These are phyloP conservation scores for Botrytis squamosa DNA, from an alignment of 2,329 filamentous ascomycete species.

Conservation along the genomic window DNA sequence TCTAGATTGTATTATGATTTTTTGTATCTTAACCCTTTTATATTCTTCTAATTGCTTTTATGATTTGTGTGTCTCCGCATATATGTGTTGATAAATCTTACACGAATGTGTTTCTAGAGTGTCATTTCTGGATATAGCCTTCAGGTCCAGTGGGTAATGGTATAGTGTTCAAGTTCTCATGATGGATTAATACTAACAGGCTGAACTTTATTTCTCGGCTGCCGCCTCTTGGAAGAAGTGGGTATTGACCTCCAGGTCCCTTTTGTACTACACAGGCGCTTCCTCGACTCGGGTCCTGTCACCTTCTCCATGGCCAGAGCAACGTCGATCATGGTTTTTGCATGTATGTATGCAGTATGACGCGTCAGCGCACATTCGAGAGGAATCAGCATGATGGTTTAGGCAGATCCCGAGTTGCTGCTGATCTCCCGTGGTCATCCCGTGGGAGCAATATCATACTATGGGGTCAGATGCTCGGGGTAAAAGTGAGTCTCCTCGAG, in stretches of 20 bases:
- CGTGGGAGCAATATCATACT: neutral
- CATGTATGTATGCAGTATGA: neutral
- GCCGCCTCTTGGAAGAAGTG: neutral
- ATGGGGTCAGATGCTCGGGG: neutral
- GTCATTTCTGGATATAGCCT: neutral
- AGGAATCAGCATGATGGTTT: neutral
- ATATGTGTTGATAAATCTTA: neutral
- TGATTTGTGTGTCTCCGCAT: neutral
- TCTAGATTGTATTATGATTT: constrained; percentile 33
- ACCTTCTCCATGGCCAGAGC: constrained; percentile 3
- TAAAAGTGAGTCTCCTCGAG: constrained; percentile 5
- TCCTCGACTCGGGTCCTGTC: constrained; percentile 6
- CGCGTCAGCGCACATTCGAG: neutral
- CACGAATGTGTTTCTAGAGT: neutral
- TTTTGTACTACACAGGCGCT: neutral
- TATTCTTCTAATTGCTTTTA: constrained; percentile 9
- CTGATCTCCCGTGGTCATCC: neutral
- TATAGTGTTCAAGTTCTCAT: neutral
- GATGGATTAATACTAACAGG: neutral
- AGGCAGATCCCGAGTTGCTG: neutral
- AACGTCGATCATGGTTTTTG: neutral
- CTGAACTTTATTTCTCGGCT: neutral
- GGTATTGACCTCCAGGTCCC: neutral
- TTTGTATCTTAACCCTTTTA: constrained; percentile 12
- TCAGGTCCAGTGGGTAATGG: neutral